Conservation (phyloP, 495 filamentous ascomycete genomes). For the Lentithecium fluviatile region DNA sequence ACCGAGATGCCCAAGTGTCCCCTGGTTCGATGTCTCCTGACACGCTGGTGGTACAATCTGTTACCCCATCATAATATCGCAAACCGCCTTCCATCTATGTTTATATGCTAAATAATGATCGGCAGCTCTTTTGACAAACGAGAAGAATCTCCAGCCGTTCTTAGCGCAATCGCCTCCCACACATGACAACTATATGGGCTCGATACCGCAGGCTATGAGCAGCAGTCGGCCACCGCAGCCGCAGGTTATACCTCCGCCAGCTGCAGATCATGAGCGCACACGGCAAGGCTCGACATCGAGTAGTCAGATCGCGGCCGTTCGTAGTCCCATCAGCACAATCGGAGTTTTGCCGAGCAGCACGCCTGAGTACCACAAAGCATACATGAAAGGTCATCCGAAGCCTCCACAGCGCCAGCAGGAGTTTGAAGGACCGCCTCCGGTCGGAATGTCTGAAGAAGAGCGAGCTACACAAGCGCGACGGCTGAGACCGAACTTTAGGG, state of each 20-base stretch:
- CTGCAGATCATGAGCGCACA: conserved; percentile 28
- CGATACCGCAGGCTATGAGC: conserved; percentile 13
- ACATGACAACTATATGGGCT: conserved; percentile 33
- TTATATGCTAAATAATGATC: conserved; percentile 20
- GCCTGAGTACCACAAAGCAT: conserved; percentile 83
- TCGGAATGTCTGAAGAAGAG: conserved; percentile 61
- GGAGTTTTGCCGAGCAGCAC: conserved; percentile 86
- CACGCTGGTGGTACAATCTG: conserved; percentile 15
- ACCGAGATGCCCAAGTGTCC: conserved; percentile 23
- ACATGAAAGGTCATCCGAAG: conserved; percentile 64
- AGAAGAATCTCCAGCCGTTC: conserved; percentile 49
- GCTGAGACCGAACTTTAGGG: conserved; percentile 75
- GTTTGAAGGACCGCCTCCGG: background rate
- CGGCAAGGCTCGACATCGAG: conserved; percentile 42
- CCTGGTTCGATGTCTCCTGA: conserved; percentile 28
- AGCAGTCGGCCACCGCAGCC: conserved; percentile 16
- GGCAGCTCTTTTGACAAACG: conserved; percentile 49
- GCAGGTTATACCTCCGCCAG: conserved; percentile 11
- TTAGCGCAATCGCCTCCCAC: conserved; percentile 55
- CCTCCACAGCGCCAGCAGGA: conserved; percentile 8
- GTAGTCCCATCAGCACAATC: conserved; percentile 67
- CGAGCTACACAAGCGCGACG: conserved; percentile 72
- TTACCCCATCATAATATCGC: background rate
- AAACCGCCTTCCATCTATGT: background rate
- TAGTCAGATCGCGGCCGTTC: conserved; percentile 30